phyloP scores from a whole-genome alignment of 139 green algal genomes.

The Nannochloris sp. region DNA sequence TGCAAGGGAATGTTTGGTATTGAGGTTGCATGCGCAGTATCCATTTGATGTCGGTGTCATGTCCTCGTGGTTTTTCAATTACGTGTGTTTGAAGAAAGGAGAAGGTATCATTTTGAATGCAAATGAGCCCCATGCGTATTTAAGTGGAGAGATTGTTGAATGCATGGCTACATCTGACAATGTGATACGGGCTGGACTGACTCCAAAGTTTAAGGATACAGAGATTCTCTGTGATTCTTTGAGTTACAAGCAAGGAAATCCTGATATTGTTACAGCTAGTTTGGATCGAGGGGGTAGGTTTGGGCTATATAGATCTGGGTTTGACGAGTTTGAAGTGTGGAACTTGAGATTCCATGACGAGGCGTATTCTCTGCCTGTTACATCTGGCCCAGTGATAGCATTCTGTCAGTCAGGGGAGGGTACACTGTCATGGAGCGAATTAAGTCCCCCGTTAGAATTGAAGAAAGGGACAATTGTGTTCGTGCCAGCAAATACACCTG shows the following conservation, averaged over 20 bases:
- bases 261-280: constrained; percentile 14
- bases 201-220: constrained; percentile 85
- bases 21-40: constrained; percentile 86
- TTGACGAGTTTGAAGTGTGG: constrained; percentile 96
- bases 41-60: constrained; percentile 90
- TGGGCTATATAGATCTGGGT: constrained; percentile 23
- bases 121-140: constrained; percentile 97
- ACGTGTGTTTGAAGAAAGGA: constrained; percentile 43
- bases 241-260: constrained; percentile 68
- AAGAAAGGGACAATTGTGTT: constrained; percentile 27
- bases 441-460: neutral
- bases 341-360: constrained; percentile 34
- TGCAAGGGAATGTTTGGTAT: constrained; percentile 60
- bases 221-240: constrained; percentile 80
- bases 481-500: constrained; percentile 12
- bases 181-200: constrained; percentile 92
- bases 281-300: neutral
- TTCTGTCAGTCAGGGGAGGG: neutral
- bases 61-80: constrained; percentile 88
- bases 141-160: constrained; percentile 81
- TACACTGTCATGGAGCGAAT: neutral
- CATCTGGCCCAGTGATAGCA: neutral
- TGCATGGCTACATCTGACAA: constrained; percentile 95
- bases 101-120: constrained; percentile 80
- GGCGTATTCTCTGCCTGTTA: neutral